These are phyloP conservation scores for Jacaranda copaia DNA, from an alignment of 257 asterid species.

Conservation along the genomic window DNA sequence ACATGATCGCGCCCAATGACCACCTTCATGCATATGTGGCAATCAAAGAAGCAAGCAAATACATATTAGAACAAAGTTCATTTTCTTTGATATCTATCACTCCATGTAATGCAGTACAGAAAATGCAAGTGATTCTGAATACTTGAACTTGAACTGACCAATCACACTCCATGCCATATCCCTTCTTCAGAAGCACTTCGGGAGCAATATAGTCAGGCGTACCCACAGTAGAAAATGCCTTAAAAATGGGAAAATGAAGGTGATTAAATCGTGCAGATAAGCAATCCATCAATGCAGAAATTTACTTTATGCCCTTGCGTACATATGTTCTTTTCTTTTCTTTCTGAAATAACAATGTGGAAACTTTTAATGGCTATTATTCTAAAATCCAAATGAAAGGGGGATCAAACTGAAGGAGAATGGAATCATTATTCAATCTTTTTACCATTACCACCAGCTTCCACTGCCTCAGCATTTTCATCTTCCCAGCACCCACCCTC, in stretches of 20 bases:
- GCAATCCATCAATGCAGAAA: slow-evolving; percentile 22
- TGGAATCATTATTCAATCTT: background rate
- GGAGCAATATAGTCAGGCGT: slow-evolving; percentile 99
- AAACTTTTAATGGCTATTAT: background rate
- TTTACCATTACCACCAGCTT: no score
- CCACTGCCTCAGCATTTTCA: no score
- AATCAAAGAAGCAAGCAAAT: slow-evolving; percentile 28
- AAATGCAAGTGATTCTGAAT: slow-evolving; percentile 1
- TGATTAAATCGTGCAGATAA: slow-evolving; percentile 22
- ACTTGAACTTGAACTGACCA: slow-evolving; percentile 66
- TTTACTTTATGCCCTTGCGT: background rate
- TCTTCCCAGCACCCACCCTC: no score
- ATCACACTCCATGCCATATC: slow-evolving; percentile 96
- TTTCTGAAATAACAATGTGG: background rate
- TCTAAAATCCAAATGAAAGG: background rate
- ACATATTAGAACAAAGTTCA: slow-evolving; percentile 7
- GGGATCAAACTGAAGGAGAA: background rate
- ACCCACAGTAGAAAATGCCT: slow-evolving; percentile 98
- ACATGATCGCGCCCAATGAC: slow-evolving; percentile 74
- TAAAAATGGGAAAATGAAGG: slow-evolving; percentile 38
- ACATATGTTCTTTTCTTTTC: background rate
- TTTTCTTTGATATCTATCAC: slow-evolving; percentile 25
- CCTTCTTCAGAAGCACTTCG: slow-evolving; percentile 88
- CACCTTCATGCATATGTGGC: slow-evolving; percentile 55
- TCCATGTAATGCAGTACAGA: slow-evolving; percentile 13